These are phyloP conservation scores for Dispira parvispora DNA, from an alignment of 192 early-diverging fungal species.

Conservation along the genomic window DNA sequence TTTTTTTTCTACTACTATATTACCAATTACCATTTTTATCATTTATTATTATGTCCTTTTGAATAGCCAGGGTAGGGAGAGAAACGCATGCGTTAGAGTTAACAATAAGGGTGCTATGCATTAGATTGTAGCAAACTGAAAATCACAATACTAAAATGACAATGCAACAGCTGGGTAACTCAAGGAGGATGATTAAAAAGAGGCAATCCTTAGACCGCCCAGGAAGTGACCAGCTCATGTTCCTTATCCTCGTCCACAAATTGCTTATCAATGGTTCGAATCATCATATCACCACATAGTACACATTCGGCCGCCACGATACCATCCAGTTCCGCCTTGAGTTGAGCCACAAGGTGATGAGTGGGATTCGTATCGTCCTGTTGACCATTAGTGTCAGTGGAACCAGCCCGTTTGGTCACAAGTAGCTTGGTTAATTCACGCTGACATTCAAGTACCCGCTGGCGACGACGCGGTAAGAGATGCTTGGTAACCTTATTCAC, in stretches of 20 bases:
- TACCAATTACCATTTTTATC: no score
- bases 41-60: background rate
- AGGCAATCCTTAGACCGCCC: constrained; percentile 50
- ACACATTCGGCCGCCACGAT: constrained; percentile 76
- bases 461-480: constrained; percentile 25
- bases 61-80: constrained; percentile 1
- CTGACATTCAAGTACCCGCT: constrained; percentile 28
- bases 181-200: no score
- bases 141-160: no score
- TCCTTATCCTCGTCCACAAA: constrained; percentile 46
- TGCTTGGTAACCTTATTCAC: constrained; percentile 38
- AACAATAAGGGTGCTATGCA: no score
- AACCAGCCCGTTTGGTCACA: background rate
- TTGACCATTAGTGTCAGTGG: background rate
- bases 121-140: no score
- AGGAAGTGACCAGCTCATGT: constrained; percentile 30
- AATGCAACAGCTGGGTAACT: no score
- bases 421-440: constrained; percentile 13
- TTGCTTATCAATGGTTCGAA: constrained; percentile 67
- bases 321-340: constrained; percentile 55
- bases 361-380: constrained; percentile 13
- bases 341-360: constrained; percentile 20
- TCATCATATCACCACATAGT: constrained; percentile 93
- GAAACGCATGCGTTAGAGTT: no score
- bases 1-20: no score